Conservation (phyloP, 257 asterid genomes). For the Solanum chmielewskii region DNA sequence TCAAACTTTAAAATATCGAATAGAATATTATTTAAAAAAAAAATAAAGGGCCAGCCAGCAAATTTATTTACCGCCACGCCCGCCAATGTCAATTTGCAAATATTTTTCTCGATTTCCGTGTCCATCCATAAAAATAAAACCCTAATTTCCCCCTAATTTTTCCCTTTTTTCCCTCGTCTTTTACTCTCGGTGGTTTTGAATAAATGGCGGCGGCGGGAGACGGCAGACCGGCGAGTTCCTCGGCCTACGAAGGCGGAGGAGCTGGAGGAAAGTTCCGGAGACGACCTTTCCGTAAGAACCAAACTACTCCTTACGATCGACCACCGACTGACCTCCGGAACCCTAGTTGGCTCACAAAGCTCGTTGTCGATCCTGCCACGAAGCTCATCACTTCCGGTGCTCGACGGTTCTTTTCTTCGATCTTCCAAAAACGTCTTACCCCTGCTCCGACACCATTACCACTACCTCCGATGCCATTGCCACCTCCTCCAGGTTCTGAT, state of each 20-base stretch:
- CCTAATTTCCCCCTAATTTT: neutral
- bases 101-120: neutral
- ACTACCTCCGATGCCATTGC: slow-evolving; percentile 15
- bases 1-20: neutral
- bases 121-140: neutral
- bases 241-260: slow-evolving; percentile 16
- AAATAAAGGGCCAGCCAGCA: neutral
- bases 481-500: slow-evolving; percentile 36
- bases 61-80: neutral
- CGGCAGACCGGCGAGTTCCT: slow-evolving; percentile 15
- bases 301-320: slow-evolving; percentile 34
- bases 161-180: neutral
- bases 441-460: slow-evolving; percentile 19
- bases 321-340: slow-evolving; percentile 22
- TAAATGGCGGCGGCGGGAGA: slow-evolving; percentile 24
- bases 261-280: slow-evolving; percentile 35
- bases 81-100: neutral
- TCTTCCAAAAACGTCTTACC: slow-evolving; percentile 45
- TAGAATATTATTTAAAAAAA: neutral
- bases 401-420: slow-evolving; percentile 48
- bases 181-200: neutral
- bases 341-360: slow-evolving; percentile 56
- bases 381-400: slow-evolving; percentile 63
- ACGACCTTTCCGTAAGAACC: slow-evolving; percentile 14
- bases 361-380: slow-evolving; percentile 73